Evolutionary conservation across 1,284 basidiomycete species (phyloP).

Genomic region (Heterobasidion annosum): DNA sequence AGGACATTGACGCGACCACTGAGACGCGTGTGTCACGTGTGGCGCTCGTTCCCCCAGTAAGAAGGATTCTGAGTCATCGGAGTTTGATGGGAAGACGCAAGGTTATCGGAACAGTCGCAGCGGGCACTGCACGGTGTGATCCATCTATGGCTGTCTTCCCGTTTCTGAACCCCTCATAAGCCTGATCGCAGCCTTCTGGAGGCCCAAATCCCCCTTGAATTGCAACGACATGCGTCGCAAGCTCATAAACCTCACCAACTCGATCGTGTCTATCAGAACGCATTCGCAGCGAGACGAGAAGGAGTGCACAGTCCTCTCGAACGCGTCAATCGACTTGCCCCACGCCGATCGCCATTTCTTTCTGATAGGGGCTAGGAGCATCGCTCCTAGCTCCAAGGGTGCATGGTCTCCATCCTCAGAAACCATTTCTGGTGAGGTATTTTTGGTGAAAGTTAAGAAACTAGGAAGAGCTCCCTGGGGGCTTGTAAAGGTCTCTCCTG

Average conservation of each 20-base stretch:
- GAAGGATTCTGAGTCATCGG: too few species aligned
- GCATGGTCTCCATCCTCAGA: slow-evolving; percentile 3
- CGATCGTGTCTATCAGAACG: background rate
- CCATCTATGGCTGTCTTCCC: too few species aligned
- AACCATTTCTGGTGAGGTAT: background rate
- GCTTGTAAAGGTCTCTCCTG: slow-evolving; percentile 26
- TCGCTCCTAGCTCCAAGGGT: slow-evolving; percentile 1
- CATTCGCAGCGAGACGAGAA: background rate
- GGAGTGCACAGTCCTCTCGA: background rate
- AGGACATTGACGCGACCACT: too few species aligned
- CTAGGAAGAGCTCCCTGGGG: slow-evolving; percentile 26
- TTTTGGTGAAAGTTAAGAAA: slow-evolving; percentile 8
- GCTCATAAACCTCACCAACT: background rate
- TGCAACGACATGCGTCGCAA: background rate
- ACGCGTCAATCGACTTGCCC: background rate
- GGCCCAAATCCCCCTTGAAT: background rate
- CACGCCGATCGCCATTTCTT: background rate
- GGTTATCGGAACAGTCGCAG: too few species aligned
- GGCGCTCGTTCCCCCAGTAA: too few species aligned
- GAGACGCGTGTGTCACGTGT: too few species aligned
- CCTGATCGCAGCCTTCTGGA: background rate
- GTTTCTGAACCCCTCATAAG: background rate
- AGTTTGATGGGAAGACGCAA: too few species aligned
- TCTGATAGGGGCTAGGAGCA: background rate
- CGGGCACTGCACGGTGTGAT: too few species aligned